A percentile compares a stretch with the other conserved stretches of the same genome.
phyloP scores from a whole-genome alignment of 2,329 filamentous ascomycete genomes.

The Colletotrichum caudatum region DNA sequence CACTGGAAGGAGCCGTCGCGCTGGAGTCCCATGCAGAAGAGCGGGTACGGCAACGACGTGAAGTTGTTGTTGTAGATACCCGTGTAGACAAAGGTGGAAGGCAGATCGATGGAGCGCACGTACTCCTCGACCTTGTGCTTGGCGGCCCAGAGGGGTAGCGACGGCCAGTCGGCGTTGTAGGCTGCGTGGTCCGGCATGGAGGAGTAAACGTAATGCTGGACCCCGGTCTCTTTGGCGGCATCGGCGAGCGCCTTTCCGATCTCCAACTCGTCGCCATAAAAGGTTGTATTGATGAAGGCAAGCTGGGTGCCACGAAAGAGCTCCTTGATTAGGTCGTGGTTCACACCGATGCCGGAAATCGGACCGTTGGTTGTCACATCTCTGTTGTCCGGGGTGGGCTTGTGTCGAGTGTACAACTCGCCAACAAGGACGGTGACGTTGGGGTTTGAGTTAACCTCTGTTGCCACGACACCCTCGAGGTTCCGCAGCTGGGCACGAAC shows the following conservation, averaged over 20 bases:
- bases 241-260: slow-evolving; percentile 92
- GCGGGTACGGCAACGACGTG: slow-evolving; percentile 88
- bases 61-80: slow-evolving; percentile 99
- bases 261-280: slow-evolving; percentile 92
- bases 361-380: slow-evolving; percentile 77
- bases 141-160: slow-evolving; percentile 88
- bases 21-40: slow-evolving; percentile 95
- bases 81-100: slow-evolving; percentile 93
- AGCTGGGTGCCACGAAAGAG: slow-evolving; percentile 87
- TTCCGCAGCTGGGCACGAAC: slow-evolving; percentile 93
- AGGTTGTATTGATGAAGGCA: slow-evolving; percentile 98
- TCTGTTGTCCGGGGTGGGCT: slow-evolving; percentile 61
- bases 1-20: slow-evolving; percentile 88
- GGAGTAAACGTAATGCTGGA: slow-evolving; percentile 95
- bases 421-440: slow-evolving; percentile 77
- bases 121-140: slow-evolving; percentile 96
- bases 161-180: slow-evolving; percentile 81
- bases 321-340: slow-evolving; percentile 77
- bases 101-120: slow-evolving; percentile 82
- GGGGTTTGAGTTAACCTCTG: slow-evolving; percentile 84
- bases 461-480: slow-evolving; percentile 86
- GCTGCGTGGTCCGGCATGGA: slow-evolving; percentile 96
- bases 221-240: slow-evolving; percentile 84
- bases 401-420: slow-evolving; percentile 70
- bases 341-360: slow-evolving; percentile 75